Base-by-base conservation (phyloP, 257 asterid genomes). In the Penstemon davidsonii region DNA sequence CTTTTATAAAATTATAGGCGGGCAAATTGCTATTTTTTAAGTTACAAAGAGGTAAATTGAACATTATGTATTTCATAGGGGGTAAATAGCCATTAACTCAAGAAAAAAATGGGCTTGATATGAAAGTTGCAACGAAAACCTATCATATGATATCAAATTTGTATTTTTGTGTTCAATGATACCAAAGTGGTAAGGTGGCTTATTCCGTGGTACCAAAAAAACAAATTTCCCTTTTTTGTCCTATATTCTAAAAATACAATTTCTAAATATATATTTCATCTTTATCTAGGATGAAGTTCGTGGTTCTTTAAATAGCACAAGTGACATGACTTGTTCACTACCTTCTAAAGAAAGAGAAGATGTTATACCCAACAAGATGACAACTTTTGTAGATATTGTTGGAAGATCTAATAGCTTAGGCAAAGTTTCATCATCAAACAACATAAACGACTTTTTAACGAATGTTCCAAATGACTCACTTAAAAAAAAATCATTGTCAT, bases 371-470 rank as follows among this genome's bases (percentile, higher is more conserved):
- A 84, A 69, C 68, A 85, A 82, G 80, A 66, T 58, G 81, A 77
- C 89, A 44, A 73, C 83, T 71, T 90, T 85, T 85, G 95, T 93
- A 69, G 99, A 93, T 84, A 71, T 90, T 64, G 94, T 93, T 70
- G 96, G 97, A 61, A 84, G 86, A 44, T 73, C 94, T 56, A 72
- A 72, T 81, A 75, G 61, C 75, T 76, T 81, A 78, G 76, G 79
- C 72, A 68, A 68, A 41, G 82, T 70, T 74, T 54, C 88, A 45
- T 66, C 90, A 58, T 70, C 82, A 46, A 63, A 72, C 67, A 81
- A 60, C 66, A 68, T 62, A 68, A 71, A 43, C 68, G 78, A 75
- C 40, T 18, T 76, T 63, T 69, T 79, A 5, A 60, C 58, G 49
- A 83, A 67, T 60, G 37, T 76, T 38, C 64, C 83, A 60, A 83